Conservation (phyloP, 2,329 filamentous ascomycete species). For the Colletotrichum lindemuthianum region DNA sequence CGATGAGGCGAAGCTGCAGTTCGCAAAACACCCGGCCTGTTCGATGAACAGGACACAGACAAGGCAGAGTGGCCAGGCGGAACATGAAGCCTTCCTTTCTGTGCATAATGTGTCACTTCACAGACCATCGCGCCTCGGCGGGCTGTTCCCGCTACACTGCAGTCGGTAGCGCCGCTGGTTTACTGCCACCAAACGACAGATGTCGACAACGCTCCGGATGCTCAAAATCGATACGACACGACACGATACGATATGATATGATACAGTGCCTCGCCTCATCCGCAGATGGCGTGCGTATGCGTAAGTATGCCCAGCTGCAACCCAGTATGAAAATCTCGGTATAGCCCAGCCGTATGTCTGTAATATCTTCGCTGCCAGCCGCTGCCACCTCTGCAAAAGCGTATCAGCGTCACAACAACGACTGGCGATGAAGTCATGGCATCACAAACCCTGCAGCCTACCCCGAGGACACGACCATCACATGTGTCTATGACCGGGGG, state of each 20-base stretch:
- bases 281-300: constrained; percentile 5
- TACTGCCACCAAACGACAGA: constrained; percentile 7
- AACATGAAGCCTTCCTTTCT: too few relatives aligned
- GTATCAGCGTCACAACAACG: not conserved
- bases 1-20: too few relatives aligned
- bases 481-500: constrained; percentile 5
- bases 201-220: constrained; percentile 9
- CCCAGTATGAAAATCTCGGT: too few relatives aligned
- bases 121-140: not conserved
- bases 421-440: constrained; percentile 7
- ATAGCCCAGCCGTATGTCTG: too few relatives aligned
- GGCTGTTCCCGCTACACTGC: constrained; percentile 4
- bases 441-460: not conserved
- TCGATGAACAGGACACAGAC: too few relatives aligned
- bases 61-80: too few relatives aligned
- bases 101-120: too few relatives aligned
- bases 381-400: not conserved
- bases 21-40: too few relatives aligned
- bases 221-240: not conserved
- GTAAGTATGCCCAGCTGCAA: not conserved
- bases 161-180: not conserved
- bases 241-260: not conserved
- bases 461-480: constrained; percentile 1
- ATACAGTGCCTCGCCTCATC: not conserved
- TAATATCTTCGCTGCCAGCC: too few relatives aligned